Percentiles rank a stretch among this genome's conserved stretches.
These are phyloP conservation scores for Salix suchowensis DNA, from an alignment of 345 rosid genomes.

Conservation along the genomic window DNA sequence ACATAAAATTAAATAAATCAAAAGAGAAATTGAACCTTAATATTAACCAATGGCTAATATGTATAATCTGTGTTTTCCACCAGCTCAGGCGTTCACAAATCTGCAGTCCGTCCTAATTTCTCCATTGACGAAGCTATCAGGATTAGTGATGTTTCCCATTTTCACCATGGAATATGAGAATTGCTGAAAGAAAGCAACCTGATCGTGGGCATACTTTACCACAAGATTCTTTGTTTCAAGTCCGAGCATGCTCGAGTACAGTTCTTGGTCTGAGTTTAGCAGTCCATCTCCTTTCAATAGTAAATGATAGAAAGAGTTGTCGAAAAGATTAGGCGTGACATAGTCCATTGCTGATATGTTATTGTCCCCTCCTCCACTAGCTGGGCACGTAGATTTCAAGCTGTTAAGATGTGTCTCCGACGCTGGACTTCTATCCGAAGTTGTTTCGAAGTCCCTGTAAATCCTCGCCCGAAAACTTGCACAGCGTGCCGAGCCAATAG, in stretches of 20 bases:
- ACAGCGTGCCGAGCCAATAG: slow-evolving; percentile 84
- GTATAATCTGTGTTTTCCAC: background rate
- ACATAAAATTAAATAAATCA: background rate
- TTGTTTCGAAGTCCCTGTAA: slow-evolving; percentile 49
- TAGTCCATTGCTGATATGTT: slow-evolving; percentile 67
- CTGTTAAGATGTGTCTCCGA: slow-evolving; percentile 37
- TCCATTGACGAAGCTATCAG: slow-evolving; percentile 53
- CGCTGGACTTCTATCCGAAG: slow-evolving; percentile 33
- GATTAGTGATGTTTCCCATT: slow-evolving; percentile 73
- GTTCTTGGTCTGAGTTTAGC: slow-evolving; percentile 75
- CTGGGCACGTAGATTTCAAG: slow-evolving; percentile 57
- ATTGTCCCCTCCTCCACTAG: slow-evolving; percentile 47
- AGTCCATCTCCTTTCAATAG: slow-evolving; percentile 64
- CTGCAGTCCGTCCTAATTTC: slow-evolving; percentile 81
- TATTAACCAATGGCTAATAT: background rate
- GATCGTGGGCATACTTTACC: slow-evolving; percentile 52
- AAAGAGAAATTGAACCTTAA: background rate
- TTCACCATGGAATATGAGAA: slow-evolving; percentile 83
- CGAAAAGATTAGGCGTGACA: slow-evolving; percentile 64
- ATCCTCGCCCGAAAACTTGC: slow-evolving; percentile 55
- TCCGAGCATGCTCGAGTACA: slow-evolving; percentile 61
- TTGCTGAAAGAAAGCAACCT: slow-evolving; percentile 66
- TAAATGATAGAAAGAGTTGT: slow-evolving; percentile 57
- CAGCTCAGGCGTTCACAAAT: slow-evolving; percentile 64
- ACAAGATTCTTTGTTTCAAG: slow-evolving; percentile 59